Conservation (phyloP, 1,284 basidiomycete genomes). For the Coriolopsis trogii region DNA sequence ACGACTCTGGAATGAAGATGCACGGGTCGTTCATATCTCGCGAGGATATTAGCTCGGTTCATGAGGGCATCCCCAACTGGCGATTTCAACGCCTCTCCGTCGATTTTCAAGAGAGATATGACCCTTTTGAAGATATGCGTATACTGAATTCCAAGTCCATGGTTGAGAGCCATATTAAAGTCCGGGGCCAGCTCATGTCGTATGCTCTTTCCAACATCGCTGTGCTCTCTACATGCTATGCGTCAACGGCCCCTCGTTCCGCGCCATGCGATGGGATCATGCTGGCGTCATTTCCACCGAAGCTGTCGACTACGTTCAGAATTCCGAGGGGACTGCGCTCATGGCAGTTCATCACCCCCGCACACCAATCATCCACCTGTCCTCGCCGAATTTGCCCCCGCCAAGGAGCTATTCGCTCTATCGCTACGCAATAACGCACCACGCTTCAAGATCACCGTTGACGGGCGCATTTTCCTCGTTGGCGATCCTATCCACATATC, state of each 20-base stretch:
- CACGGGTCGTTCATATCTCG: background rate
- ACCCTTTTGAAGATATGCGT: background rate
- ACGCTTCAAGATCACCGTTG: background rate
- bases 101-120: background rate
- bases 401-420: background rate
- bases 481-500: no score
- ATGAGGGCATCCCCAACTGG: background rate
- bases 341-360: no score
- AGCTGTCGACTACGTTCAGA: background rate
- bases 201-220: background rate
- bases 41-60: background rate
- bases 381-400: background rate
- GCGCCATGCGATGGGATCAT: background rate
- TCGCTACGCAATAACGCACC: background rate
- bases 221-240: background rate
- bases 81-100: background rate
- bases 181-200: background rate
- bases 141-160: background rate
- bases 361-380: background rate
- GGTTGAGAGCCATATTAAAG: background rate
- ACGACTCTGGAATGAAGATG: background rate
- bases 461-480: no score
- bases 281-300: background rate
- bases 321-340: background rate
- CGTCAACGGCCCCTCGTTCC: background rate